phyloP scores from a whole-genome alignment of 257 asterid species.

The Fraxinus anomala region DNA sequence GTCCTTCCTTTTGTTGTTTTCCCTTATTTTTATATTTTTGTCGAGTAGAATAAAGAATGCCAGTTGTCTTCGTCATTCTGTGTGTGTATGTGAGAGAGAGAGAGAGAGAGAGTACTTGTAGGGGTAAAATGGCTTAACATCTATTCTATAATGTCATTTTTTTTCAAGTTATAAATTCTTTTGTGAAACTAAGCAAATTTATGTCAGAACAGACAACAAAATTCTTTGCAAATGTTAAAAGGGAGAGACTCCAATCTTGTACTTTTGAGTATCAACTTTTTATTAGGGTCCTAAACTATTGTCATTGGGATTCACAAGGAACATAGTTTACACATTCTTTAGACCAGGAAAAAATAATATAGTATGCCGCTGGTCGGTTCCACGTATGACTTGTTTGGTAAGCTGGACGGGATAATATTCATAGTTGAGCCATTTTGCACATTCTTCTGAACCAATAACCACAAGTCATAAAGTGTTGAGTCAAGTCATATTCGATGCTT shows the following conservation, averaged over 20 bases:
- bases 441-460: neutral
- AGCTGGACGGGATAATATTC: neutral
- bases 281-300: neutral
- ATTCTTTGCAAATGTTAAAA: too few species aligned
- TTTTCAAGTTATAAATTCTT: neutral
- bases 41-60: conserved; percentile 71
- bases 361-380: neutral
- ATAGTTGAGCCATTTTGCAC: neutral
- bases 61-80: conserved; percentile 60
- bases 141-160: neutral
- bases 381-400: neutral
- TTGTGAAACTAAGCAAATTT: too few species aligned
- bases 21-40: conserved; percentile 38
- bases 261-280: neutral
- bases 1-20: conserved; percentile 58
- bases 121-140: conserved; percentile 24
- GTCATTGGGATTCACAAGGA: neutral
- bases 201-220: too few species aligned
- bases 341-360: neutral
- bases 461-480: too few species aligned
- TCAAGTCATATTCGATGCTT: neutral
- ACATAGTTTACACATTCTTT: neutral
- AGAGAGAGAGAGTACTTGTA: conserved; percentile 20
- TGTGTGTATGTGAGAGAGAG: neutral
- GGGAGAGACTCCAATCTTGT: too few species aligned